phyloP scores from a whole-genome alignment of 495 filamentous ascomycete genomes.

The Talaromyces borbonicus region DNA sequence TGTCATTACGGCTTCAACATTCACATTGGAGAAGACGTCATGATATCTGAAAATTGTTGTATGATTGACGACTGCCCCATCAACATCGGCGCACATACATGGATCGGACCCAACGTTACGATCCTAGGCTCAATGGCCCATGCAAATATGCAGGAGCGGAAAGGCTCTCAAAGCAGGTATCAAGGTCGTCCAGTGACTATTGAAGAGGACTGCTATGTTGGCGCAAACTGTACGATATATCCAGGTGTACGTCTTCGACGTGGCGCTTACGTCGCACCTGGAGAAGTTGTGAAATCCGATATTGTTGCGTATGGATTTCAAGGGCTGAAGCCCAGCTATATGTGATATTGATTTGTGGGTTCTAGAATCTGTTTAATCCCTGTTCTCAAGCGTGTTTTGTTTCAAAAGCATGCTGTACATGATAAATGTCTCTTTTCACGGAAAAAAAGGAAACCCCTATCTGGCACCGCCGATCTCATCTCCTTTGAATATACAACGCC shows the following conservation, averaged over 20 bases:
- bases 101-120: conserved; percentile 81
- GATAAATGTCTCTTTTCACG: not conserved
- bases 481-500: too few species aligned
- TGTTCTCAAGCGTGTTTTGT: not conserved
- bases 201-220: conserved; percentile 84
- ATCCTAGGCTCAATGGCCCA: conserved; percentile 70
- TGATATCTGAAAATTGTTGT: conserved; percentile 77
- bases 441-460: not conserved
- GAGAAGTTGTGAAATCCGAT: conserved; percentile 36
- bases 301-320: conserved; percentile 37
- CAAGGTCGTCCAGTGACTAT: conserved; percentile 66
- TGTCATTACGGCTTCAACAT: conserved; percentile 98
- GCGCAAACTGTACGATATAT: conserved; percentile 74
- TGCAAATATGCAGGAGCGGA: conserved; percentile 64
- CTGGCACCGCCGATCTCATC: too few species aligned
- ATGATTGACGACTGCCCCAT: conserved; percentile 72
- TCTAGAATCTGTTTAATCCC: not conserved
- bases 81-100: conserved; percentile 65
- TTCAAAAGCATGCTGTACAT: not conserved
- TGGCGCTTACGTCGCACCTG: conserved; percentile 36
- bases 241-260: conserved; percentile 40
- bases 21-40: conserved; percentile 73
- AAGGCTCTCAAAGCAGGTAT: conserved; percentile 64
- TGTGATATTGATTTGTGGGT: conserved; percentile 20
- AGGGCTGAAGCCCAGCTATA: conserved; percentile 35